Evolutionary conservation across 208 protist species (phyloP), one percentile per base, ranked within the genome.

Genomic region (Porcisia hertigi): DNA sequence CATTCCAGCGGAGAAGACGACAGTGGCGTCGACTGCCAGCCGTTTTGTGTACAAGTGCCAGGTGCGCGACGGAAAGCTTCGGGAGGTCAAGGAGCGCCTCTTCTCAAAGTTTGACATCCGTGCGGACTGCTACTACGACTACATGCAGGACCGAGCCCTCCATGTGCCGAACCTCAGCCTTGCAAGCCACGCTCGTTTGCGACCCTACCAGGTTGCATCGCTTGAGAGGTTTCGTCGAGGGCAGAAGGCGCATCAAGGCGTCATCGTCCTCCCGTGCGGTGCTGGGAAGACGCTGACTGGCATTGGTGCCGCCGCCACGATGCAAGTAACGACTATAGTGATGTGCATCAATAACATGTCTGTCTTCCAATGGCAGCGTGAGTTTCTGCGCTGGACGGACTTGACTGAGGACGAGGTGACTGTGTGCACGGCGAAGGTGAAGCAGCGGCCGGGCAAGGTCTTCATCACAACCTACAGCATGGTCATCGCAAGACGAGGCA

Each of bases 391-490:
- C 34, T 99, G 98, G 97, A 97, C 94, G 36, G 96, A 94, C 72
- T 63, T 95, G 30, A 69, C 54, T 0, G 85, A 91, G 76, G 76
- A 75, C 14, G 84, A 93, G 72, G 89, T 97, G 69, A 95, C 92
- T 8, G 85, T 97, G 62, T 97, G 93, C 82, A 93, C 91, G 34
- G 79, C 86, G n/a, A 90, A 92, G 71, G 84, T 94, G 67, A 97
- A 94, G 82, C 81, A 90, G 79, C 91, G 86, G 77, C 86, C 93
- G 0, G 92, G 88, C 1, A 74, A 77, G 55, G 88, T 99, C 0
- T 95, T 99, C 77, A 98, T 99, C 85, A 99, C 99, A n/a, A 99
- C 99, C 7, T 99, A 99, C 85, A 97, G 82, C 63, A 99, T 99
- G 98, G 84, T 99, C 75, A 88, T 93, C 64, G 90, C 97, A 30